A percentile compares a stretch with the other conserved stretches of the same genome.
Evolutionary conservation across 2,329 filamentous ascomycete species (phyloP).

Genomic region (Trichophaea hybrida): DNA sequence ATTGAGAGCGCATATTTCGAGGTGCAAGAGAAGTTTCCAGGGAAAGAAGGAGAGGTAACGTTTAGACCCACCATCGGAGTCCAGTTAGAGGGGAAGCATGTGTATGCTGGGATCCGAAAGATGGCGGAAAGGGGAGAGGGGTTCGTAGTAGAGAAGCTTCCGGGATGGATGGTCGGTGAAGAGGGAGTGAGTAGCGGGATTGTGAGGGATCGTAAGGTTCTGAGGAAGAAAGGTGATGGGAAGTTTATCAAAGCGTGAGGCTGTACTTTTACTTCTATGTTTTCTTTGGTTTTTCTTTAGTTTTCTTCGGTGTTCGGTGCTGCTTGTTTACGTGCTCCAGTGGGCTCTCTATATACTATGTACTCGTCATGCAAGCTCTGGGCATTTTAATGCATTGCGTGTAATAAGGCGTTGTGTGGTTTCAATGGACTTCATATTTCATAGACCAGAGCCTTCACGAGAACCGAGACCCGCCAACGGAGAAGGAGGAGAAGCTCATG

Average conservation of each 20-base stretch:
- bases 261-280: background rate
- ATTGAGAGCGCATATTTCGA: conserved; percentile 48
- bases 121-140: conserved; percentile 58
- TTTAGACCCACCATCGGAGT: conserved; percentile 50
- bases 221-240: conserved; percentile 12
- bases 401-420: too few species aligned
- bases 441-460: too few species aligned
- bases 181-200: conserved; percentile 62
- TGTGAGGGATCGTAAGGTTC: conserved; percentile 52
- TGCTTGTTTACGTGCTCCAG: background rate
- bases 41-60: conserved; percentile 26
- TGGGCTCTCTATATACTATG: too few species aligned
- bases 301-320: background rate
- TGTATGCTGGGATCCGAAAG: conserved; percentile 66
- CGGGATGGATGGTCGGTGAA: conserved; percentile 83
- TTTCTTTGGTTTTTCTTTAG: background rate
- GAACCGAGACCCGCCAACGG: too few species aligned
- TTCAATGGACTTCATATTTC: too few species aligned
- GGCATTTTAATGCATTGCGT: too few species aligned
- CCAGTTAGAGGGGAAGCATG: conserved; percentile 59
- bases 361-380: too few species aligned
- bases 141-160: conserved; percentile 64
- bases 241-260: background rate
- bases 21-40: conserved; percentile 44
- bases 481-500: too few species aligned